phyloP scores from a whole-genome alignment of 2,329 filamentous ascomycete species.

The Pseudogymnoascus sp. region DNA sequence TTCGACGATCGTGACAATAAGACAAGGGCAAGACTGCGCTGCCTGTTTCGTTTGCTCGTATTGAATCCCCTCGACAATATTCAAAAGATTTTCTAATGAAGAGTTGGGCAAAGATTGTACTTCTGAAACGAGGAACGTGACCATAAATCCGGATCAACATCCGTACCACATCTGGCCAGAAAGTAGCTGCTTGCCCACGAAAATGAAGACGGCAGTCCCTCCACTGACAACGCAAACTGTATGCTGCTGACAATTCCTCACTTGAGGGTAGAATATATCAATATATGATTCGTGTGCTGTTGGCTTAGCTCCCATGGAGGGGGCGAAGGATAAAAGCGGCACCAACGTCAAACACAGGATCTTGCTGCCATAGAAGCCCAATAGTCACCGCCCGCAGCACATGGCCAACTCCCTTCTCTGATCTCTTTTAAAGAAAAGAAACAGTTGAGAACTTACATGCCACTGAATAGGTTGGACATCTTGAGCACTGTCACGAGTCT shows the following conservation, averaged over 20 bases:
- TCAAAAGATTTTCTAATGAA: background rate
- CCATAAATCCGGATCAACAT: background rate
- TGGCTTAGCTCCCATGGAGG: background rate
- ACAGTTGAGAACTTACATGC: constrained; percentile 24
- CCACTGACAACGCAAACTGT: background rate
- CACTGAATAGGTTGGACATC: constrained; percentile 30
- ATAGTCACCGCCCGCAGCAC: background rate
- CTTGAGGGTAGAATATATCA: background rate
- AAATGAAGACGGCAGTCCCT: background rate
- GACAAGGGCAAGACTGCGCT: background rate
- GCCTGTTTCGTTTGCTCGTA: background rate
- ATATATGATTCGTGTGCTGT: background rate
- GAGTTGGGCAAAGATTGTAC: background rate
- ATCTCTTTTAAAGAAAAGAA: background rate
- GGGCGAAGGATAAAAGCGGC: background rate
- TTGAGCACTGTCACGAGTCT: constrained; percentile 4
- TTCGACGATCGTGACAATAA: background rate
- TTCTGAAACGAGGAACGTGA: background rate
- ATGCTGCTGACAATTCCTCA: background rate
- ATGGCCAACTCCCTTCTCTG: background rate
- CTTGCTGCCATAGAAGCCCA: background rate
- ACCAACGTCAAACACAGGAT: background rate
- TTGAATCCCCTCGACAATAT: background rate
- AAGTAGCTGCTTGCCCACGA: background rate
- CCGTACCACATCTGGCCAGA: background rate